phyloP scores from a whole-genome alignment of 2,329 filamentous ascomycete species.

The Beauveria bassiana region DNA sequence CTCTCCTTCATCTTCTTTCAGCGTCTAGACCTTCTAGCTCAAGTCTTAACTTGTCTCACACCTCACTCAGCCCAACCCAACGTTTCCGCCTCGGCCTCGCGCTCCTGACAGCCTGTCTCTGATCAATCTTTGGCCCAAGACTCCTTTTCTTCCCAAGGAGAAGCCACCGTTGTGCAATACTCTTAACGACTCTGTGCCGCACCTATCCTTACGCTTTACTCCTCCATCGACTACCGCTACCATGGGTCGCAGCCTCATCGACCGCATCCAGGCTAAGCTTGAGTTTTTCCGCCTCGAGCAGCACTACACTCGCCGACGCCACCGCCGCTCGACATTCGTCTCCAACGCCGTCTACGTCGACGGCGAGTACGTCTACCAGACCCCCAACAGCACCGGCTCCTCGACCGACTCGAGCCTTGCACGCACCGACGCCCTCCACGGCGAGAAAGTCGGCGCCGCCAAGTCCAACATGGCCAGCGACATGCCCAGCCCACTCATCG shows the following conservation, averaged over 20 bases:
- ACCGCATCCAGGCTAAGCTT: constrained; percentile 59
- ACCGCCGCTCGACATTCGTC: constrained; percentile 79
- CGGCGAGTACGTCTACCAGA: constrained; percentile 85
- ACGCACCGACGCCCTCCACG: constrained; percentile 30
- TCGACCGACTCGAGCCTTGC: constrained; percentile 37
- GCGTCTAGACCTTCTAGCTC: neutral
- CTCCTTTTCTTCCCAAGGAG: neutral
- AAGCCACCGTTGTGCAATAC: too few species aligned
- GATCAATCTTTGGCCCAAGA: neutral
- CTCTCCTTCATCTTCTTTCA: constrained; percentile 5
- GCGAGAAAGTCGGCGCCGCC: constrained; percentile 22
- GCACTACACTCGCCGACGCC: constrained; percentile 82
- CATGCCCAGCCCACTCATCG: constrained; percentile 16
- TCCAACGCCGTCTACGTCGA: constrained; percentile 89
- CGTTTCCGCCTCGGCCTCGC: neutral
- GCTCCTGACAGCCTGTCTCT: neutral
- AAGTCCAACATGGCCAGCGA: constrained; percentile 20
- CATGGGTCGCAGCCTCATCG: constrained; percentile 47
- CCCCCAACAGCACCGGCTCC: constrained; percentile 50
- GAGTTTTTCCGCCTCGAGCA: constrained; percentile 94
- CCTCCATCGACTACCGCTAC: neutral
- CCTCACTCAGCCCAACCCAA: neutral
- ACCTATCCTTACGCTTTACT: neutral
- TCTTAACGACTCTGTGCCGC: neutral
- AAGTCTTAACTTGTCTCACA: neutral